Evolutionary conservation across 345 rosid genomes (phyloP).

Genomic region (Pistacia integerrima): DNA sequence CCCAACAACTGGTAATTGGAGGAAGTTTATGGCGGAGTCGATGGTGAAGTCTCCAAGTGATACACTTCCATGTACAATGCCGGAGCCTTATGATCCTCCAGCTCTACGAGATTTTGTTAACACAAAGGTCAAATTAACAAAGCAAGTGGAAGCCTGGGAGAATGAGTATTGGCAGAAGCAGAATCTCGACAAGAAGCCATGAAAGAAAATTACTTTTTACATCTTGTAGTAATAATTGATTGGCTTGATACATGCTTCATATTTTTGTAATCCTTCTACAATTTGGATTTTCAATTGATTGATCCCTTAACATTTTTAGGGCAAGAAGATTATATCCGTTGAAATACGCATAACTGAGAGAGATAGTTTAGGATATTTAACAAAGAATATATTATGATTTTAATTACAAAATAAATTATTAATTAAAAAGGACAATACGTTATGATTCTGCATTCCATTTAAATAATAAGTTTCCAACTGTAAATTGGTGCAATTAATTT

Average conservation of each 20-base stretch:
- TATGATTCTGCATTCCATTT: not conserved
- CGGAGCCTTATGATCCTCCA: conserved; percentile 40
- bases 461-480: not conserved
- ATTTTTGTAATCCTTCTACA: too few species aligned
- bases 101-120: conserved; percentile 38
- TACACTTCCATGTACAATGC: conserved; percentile 52
- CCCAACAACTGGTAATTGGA: conserved; percentile 35
- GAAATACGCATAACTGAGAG: too few species aligned
- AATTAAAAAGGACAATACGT: too few species aligned
- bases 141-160: conserved; percentile 63
- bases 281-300: too few species aligned
- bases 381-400: too few species aligned
- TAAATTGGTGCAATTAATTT: not conserved
- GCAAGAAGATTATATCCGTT: too few species aligned
- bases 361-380: too few species aligned
- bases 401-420: too few species aligned
- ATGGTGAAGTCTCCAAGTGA: conserved; percentile 55
- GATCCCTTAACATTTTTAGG: too few species aligned
- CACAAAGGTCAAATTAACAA: conserved; percentile 36
- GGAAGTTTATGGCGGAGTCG: conserved; percentile 57
- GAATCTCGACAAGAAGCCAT: not conserved
- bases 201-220: not conserved
- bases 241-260: not conserved
- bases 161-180: conserved; percentile 35
- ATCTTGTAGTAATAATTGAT: not conserved